phyloP scores from a whole-genome alignment of 139 green algal species.

The Chlorella vulgaris region DNA sequence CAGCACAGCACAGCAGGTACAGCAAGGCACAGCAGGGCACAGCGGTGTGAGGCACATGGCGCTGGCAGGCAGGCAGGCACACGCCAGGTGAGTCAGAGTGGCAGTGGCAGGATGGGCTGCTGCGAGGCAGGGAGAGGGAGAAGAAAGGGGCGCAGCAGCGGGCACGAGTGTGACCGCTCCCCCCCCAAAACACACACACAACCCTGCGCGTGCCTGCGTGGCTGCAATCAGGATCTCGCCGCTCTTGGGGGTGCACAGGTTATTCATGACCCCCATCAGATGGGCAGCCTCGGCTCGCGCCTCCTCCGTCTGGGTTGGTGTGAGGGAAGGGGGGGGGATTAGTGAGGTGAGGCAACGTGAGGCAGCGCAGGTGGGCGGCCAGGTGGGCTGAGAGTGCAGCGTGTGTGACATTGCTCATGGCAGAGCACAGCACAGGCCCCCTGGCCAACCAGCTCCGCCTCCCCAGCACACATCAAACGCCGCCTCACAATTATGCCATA shows the following conservation, averaged over 20 bases:
- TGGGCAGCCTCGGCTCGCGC: constrained; percentile 88
- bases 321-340: too few relatives aligned
- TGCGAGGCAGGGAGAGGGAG: too few relatives aligned
- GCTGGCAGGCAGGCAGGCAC: background rate
- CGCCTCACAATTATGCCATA: too few relatives aligned
- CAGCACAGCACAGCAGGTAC: background rate
- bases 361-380: background rate
- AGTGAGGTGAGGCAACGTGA: too few relatives aligned
- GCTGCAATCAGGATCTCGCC: constrained; percentile 94
- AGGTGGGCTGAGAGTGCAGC: background rate
- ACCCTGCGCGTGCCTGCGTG: constrained; percentile 78
- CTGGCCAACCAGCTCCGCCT: too few relatives aligned
- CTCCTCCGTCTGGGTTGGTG: constrained; percentile 97
- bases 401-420: too few relatives aligned
- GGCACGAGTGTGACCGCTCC: too few relatives aligned
- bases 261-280: constrained; percentile 92
- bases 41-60: background rate
- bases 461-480: background rate
- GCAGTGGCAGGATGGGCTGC: too few relatives aligned
- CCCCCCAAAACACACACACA: too few relatives aligned
- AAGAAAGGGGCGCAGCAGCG: too few relatives aligned
- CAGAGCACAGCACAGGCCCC: too few relatives aligned
- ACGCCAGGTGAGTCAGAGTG: too few relatives aligned
- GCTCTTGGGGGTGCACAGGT: constrained; percentile 97
- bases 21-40: background rate